Evolutionary conservation across 208 protist genomes (phyloP).

Genomic region (Trypanosoma congolense): DNA sequence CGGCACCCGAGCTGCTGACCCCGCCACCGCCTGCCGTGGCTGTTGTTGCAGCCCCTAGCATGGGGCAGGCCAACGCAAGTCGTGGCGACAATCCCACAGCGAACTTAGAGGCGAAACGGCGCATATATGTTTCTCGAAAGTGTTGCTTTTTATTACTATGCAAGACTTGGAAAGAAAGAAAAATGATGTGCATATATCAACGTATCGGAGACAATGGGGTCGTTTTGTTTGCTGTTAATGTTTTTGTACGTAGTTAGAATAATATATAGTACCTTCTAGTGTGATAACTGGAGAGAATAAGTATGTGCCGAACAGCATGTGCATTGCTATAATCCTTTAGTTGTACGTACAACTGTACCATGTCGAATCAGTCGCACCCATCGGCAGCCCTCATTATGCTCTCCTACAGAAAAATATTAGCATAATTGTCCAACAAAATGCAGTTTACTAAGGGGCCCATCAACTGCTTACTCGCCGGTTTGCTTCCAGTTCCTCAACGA

Average conservation of each 20-base stretch:
- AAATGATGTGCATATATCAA: too few relatives aligned
- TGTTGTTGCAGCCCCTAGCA: slow-evolving; percentile 16
- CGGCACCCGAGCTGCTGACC: slow-evolving; percentile 23
- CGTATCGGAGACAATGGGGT: too few relatives aligned
- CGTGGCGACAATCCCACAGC: slow-evolving; percentile 31
- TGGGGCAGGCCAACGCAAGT: slow-evolving; percentile 30
- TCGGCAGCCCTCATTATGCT: background rate
- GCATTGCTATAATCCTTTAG: too few relatives aligned
- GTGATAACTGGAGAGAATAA: too few relatives aligned
- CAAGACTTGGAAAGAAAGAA: too few relatives aligned
- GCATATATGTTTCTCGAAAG: slow-evolving; percentile 33
- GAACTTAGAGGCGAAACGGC: slow-evolving; percentile 51
- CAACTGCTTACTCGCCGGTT: slow-evolving; percentile 53
- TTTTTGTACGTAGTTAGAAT: too few relatives aligned
- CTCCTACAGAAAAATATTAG: background rate
- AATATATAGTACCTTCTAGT: too few relatives aligned
- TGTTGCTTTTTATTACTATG: too few relatives aligned
- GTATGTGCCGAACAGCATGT: too few relatives aligned
- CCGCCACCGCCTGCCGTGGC: slow-evolving; percentile 19
- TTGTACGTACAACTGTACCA: too few relatives aligned
- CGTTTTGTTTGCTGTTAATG: too few relatives aligned
- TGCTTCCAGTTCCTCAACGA: slow-evolving; percentile 58
- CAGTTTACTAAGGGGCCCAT: slow-evolving; percentile 1
- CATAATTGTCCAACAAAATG: slow-evolving; percentile 3
- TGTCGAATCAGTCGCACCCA: too few relatives aligned